Conservation (phyloP, 257 asterid species). For the Nicotiana benthamiana region DNA sequence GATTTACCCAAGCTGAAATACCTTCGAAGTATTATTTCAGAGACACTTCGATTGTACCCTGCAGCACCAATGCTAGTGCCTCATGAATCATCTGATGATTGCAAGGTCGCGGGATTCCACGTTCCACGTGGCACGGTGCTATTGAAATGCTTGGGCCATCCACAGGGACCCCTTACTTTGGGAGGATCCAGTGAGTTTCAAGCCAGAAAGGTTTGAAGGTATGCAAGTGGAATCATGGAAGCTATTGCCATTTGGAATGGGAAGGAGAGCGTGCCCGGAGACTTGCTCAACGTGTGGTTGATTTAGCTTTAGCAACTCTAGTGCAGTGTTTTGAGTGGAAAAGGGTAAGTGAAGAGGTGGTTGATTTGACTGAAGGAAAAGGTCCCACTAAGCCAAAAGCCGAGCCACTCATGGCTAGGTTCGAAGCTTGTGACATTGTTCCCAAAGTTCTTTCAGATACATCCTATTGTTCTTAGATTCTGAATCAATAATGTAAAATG, state of each 20-base stretch:
- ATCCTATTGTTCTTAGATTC: background rate
- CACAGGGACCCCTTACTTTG: slow-evolving; percentile 52
- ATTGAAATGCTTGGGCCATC: slow-evolving; percentile 59
- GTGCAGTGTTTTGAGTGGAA: slow-evolving; percentile 63
- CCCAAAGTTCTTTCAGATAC: slow-evolving; percentile 3
- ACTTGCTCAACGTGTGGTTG: slow-evolving; percentile 43
- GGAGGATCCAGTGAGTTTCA: slow-evolving; percentile 45
- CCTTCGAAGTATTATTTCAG: slow-evolving; percentile 34
- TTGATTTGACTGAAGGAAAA: slow-evolving; percentile 44
- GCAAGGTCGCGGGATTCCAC: slow-evolving; percentile 42
- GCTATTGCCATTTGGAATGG: slow-evolving; percentile 61
- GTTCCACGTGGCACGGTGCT: slow-evolving; percentile 48
- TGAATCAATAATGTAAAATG: too few relatives aligned
- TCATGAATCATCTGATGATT: slow-evolving; percentile 44
- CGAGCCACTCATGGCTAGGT: slow-evolving; percentile 37
- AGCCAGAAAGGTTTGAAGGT: slow-evolving; percentile 46
- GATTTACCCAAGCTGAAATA: slow-evolving; percentile 47
- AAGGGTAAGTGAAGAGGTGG: slow-evolving; percentile 18
- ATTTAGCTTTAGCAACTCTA: slow-evolving; percentile 35
- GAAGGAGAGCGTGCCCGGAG: slow-evolving; percentile 74
- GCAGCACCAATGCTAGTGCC: slow-evolving; percentile 45
- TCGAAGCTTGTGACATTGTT: slow-evolving; percentile 24
- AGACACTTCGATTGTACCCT: slow-evolving; percentile 45
- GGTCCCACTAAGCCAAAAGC: slow-evolving; percentile 37
- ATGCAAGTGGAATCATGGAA: slow-evolving; percentile 20